These are phyloP conservation scores for Coriolopsis trogii DNA, from an alignment of 1,284 basidiomycete species.

Conservation along the genomic window DNA sequence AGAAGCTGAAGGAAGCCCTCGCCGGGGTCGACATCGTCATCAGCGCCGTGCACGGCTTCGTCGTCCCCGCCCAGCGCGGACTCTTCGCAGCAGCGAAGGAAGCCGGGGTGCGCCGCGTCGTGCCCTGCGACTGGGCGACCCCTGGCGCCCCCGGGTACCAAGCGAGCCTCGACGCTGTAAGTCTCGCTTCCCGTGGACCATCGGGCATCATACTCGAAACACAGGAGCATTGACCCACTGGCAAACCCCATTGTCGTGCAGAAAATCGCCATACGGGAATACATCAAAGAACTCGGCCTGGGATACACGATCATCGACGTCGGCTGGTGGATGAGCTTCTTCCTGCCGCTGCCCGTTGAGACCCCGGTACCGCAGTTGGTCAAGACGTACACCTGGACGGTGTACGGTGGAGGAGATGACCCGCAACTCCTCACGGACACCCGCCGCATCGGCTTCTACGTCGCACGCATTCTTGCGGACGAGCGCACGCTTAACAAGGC, in stretches of 20 bases:
- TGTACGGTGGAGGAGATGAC: slow-evolving; percentile 16
- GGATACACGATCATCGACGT: slow-evolving; percentile 29
- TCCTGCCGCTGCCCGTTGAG: slow-evolving; percentile 10
- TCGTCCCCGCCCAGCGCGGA: slow-evolving; percentile 18
- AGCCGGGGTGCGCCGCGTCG: slow-evolving; percentile 18
- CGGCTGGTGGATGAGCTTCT: slow-evolving; percentile 30
- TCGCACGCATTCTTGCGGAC: slow-evolving; percentile 29
- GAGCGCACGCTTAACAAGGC: slow-evolving; percentile 30
- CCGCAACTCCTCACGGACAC: slow-evolving; percentile 21
- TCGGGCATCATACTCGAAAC: too few relatives aligned
- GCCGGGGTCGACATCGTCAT: slow-evolving; percentile 21
- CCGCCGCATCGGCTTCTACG: slow-evolving; percentile 23
- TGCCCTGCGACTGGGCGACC: slow-evolving; percentile 20
- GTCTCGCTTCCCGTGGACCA: too few relatives aligned
- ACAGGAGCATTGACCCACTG: neutral
- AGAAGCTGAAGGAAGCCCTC: slow-evolving; percentile 17
- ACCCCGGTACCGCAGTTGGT: neutral
- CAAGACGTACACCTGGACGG: neutral
- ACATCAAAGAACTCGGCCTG: slow-evolving; percentile 17
- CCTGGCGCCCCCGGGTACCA: slow-evolving; percentile 12
- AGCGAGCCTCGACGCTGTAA: slow-evolving; percentile 16
- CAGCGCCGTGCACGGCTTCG: slow-evolving; percentile 9
- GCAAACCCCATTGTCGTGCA: too few relatives aligned
- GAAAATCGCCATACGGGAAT: slow-evolving; percentile 27
- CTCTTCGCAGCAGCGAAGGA: slow-evolving; percentile 22